These are phyloP conservation scores for Lactarius vividus DNA, from an alignment of 768 basidiomycete genomes.

Conservation along the genomic window DNA sequence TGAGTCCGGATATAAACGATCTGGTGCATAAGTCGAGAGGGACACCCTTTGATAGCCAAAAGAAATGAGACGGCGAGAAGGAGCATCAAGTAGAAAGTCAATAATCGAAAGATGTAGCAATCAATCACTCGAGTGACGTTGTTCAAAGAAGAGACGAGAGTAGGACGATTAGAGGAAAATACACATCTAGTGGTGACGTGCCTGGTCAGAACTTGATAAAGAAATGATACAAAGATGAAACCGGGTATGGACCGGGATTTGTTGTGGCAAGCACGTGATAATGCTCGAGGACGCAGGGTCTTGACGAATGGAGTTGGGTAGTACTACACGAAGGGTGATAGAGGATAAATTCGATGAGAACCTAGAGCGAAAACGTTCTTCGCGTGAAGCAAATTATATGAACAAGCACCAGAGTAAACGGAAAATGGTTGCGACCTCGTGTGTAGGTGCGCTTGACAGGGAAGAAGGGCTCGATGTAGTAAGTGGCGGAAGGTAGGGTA, in stretches of 20 bases:
- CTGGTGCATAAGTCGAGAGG: neutral
- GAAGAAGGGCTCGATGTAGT: neutral
- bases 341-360: neutral
- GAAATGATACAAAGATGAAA: neutral
- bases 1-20: neutral
- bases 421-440: neutral
- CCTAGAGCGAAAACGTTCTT: neutral
- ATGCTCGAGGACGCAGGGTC: neutral
- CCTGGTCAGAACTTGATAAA: neutral
- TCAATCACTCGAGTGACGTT: neutral
- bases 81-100: neutral
- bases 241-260: neutral
- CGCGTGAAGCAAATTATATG: neutral
- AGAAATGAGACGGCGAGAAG: neutral
- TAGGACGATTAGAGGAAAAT: neutral
- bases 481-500: neutral
- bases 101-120: neutral
- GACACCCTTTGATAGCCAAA: neutral
- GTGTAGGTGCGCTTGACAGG: neutral
- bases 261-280: neutral
- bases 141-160: neutral
- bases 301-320: neutral
- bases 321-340: neutral
- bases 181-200: neutral
- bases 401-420: neutral